These are phyloP conservation scores for Betula pendula DNA, from an alignment of 306 rosid species.

Conservation along the genomic window DNA sequence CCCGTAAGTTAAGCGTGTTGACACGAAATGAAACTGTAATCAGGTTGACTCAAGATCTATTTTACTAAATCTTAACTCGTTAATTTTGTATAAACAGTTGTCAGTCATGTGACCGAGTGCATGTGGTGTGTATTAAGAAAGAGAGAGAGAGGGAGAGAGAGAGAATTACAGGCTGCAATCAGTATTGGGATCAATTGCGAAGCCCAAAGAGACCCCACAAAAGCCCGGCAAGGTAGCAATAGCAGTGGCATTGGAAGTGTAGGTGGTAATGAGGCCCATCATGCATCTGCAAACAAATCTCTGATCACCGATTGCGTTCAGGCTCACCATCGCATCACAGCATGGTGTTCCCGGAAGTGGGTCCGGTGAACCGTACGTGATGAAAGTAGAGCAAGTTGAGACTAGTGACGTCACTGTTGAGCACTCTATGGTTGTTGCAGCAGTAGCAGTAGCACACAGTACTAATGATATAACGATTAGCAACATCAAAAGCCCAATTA, in stretches of 20 bases:
- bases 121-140: neutral
- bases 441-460: neutral
- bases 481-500: slow-evolving; percentile 22
- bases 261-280: slow-evolving; percentile 43
- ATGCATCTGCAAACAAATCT: slow-evolving; percentile 47
- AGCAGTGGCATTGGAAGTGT: slow-evolving; percentile 43
- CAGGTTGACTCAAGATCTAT: no score
- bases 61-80: no score
- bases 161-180: slow-evolving; percentile 40
- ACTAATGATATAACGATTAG: neutral
- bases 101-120: neutral
- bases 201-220: slow-evolving; percentile 64
- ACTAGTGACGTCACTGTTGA: slow-evolving; percentile 40
- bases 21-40: no score
- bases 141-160: neutral
- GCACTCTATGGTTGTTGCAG: slow-evolving; percentile 36
- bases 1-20: no score
- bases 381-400: slow-evolving; percentile 48
- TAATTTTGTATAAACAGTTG: no score
- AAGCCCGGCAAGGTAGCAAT: slow-evolving; percentile 53
- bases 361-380: slow-evolving; percentile 47
- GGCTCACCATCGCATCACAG: slow-evolving; percentile 47
- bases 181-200: slow-evolving; percentile 43
- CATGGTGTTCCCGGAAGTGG: slow-evolving; percentile 56
- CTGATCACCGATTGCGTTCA: slow-evolving; percentile 31